A percentile compares a stretch with the other conserved stretches of the same genome.
Evolutionary conservation across 2,329 filamentous ascomycete species (phyloP).

Genomic region (Penicillium oxalicum): DNA sequence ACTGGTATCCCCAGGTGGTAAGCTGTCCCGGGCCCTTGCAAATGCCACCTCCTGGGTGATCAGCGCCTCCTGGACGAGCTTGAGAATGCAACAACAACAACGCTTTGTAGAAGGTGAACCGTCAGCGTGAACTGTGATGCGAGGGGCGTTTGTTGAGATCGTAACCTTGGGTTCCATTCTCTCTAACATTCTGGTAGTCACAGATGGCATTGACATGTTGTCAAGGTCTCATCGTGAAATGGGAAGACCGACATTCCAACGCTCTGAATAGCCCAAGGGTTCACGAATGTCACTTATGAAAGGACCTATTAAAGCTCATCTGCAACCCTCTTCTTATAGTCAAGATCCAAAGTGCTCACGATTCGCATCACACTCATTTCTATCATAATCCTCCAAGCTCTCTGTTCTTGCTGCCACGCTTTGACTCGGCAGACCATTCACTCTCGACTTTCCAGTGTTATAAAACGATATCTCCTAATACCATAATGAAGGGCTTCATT

Average conservation of each 20-base stretch:
- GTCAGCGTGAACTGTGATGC: no score
- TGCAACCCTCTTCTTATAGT: not conserved
- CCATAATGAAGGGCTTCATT: constrained; percentile 33
- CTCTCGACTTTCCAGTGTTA: constrained; percentile 7
- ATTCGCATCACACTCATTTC: constrained; percentile 7
- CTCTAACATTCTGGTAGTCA: constrained; percentile 15
- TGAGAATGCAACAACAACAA: no score
- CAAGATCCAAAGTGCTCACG: constrained; percentile 1
- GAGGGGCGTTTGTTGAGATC: no score
- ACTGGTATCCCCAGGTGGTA: no score
- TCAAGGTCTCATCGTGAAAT: constrained; percentile 1
- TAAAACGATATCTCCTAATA: constrained; percentile 1
- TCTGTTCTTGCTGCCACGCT: constrained; percentile 5
- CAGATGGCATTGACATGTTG: not conserved
- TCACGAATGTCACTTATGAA: constrained; percentile 16
- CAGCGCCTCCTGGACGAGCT: no score
- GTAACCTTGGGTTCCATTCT: no score
- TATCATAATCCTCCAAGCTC: no score
- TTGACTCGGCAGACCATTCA: constrained; percentile 4
- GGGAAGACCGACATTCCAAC: constrained; percentile 14
- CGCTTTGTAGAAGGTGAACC: no score
- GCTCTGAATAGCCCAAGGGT: constrained; percentile 2
- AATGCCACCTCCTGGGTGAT: no score
- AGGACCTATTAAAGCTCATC: constrained; percentile 17
- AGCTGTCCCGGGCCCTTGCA: no score